These are phyloP conservation scores for Firmiana major DNA, from an alignment of 345 rosid species.

Conservation along the genomic window DNA sequence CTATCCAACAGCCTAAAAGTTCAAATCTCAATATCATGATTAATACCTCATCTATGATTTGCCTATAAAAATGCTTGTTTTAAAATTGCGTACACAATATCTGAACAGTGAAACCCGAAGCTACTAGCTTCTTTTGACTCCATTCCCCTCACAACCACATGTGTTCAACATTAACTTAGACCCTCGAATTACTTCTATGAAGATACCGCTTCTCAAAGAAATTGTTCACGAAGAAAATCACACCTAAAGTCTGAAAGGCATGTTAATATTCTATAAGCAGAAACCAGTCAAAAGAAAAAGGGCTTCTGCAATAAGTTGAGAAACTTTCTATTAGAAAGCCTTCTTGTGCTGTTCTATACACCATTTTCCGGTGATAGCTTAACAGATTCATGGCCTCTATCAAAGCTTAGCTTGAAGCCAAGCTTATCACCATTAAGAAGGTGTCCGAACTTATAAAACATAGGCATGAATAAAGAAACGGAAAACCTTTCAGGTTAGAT, in stretches of 20 bases:
- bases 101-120: background rate
- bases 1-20: constrained; percentile 18
- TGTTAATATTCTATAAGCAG: background rate
- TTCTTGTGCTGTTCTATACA: background rate
- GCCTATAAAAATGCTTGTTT: background rate
- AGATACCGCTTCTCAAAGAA: background rate
- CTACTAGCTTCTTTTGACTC: background rate
- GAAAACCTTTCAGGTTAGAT: no score
- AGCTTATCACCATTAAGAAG: background rate
- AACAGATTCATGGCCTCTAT: background rate
- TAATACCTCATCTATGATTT: background rate
- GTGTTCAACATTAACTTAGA: background rate
- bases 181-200: background rate
- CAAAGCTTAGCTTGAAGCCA: background rate
- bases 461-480: no score
- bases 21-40: background rate
- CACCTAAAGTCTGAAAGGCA: background rate
- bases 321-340: background rate
- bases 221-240: background rate
- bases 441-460: no score
- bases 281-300: background rate
- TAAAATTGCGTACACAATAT: background rate
- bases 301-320: background rate
- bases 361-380: background rate
- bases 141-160: background rate